Evolutionary conservation across 768 basidiomycete genomes (phyloP).

Genomic region (Trametes villosa): DNA sequence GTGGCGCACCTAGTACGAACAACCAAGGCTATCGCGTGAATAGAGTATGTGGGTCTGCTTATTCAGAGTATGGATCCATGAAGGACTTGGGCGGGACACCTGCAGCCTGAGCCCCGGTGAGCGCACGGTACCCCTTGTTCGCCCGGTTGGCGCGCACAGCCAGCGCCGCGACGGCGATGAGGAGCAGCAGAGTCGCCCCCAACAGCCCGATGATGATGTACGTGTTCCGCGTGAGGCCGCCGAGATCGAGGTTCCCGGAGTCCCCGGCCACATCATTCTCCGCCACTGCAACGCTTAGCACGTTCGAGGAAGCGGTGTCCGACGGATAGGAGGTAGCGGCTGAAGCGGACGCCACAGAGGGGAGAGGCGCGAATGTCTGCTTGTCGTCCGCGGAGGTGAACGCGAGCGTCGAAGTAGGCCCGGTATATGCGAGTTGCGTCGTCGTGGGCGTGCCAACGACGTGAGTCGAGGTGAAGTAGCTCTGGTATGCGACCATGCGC

Average conservation of each 20-base stretch:
- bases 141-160: background rate
- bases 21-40: too few species aligned
- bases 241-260: background rate
- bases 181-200: background rate
- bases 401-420: background rate
- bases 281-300: background rate
- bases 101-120: background rate
- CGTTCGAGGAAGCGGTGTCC: too few species aligned
- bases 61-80: background rate
- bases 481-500: background rate
- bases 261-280: background rate
- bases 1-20: too few species aligned
- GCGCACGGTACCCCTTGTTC: background rate
- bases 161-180: slow-evolving; percentile 1
- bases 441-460: background rate
- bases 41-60: too few species aligned
- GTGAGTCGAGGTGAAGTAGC: background rate
- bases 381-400: slow-evolving; percentile 1
- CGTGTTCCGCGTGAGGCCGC: slow-evolving; percentile 2
- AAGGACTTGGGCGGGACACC: background rate
- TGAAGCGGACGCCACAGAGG: background rate
- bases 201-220: slow-evolving; percentile 12
- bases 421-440: background rate
- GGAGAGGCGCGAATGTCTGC: slow-evolving; percentile 1
- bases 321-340: background rate